A percentile compares a stretch with the other conserved stretches of the same genome.
phyloP scores from a whole-genome alignment of 306 rosid genomes.

The Glycine tomentella region DNA sequence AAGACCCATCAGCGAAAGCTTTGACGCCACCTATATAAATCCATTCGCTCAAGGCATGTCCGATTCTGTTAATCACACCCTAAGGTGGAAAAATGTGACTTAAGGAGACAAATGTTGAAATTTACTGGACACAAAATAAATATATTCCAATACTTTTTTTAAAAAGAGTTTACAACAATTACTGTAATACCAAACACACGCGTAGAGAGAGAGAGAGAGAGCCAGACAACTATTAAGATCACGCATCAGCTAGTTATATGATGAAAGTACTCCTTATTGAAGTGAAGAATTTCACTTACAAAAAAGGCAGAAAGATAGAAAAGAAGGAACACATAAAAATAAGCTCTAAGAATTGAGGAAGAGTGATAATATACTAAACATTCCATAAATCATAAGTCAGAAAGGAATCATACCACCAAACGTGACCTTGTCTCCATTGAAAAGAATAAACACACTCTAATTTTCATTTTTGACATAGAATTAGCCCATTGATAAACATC shows the following conservation, averaged over 20 bases:
- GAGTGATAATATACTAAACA: background rate
- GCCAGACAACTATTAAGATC: background rate
- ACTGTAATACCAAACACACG: background rate
- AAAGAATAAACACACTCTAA: slow-evolving; percentile 85
- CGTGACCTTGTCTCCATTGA: slow-evolving; percentile 81
- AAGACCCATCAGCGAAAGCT: slow-evolving; percentile 88
- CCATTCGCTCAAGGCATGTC: slow-evolving; percentile 72
- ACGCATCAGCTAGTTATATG: too few relatives aligned
- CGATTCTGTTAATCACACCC: slow-evolving; percentile 69
- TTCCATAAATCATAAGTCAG: slow-evolving; percentile 24
- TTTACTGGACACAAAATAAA: slow-evolving; percentile 7
- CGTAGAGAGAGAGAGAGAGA: background rate
- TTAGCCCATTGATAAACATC: slow-evolving; percentile 93
- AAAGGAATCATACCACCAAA: slow-evolving; percentile 61
- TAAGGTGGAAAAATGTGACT: slow-evolving; percentile 45
- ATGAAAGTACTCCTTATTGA: background rate
- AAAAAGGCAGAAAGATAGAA: background rate
- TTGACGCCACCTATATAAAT: slow-evolving; percentile 90
- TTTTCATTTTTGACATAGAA: slow-evolving; percentile 76
- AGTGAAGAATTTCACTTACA: slow-evolving; percentile 4
- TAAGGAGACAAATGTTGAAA: slow-evolving; percentile 36
- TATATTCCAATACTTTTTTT: background rate
- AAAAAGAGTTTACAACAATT: background rate
- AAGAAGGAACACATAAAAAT: background rate
- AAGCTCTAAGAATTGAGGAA: slow-evolving; percentile 8